Conservation (phyloP, 352 stramenopile genomes). For the Peronosclerospora sorghi region DNA sequence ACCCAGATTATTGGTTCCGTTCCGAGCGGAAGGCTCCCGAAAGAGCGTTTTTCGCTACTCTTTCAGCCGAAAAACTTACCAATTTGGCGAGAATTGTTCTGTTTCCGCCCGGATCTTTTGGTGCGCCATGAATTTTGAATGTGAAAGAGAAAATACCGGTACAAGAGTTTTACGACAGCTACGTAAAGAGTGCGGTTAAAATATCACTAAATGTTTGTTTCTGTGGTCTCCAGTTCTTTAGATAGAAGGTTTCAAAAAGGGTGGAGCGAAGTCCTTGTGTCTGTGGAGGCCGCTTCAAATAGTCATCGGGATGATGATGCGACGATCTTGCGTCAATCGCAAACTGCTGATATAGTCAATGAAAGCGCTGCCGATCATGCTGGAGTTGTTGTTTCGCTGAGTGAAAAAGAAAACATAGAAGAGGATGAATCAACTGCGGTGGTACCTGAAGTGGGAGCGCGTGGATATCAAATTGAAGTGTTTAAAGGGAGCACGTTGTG, state of each 20-base stretch:
- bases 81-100: conserved; percentile 24
- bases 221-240: conserved; percentile 22
- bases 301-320: conserved; percentile 2
- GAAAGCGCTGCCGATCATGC: neutral
- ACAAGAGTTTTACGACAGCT: conserved; percentile 22
- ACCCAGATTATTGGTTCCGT: conserved; percentile 31
- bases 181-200: conserved; percentile 27
- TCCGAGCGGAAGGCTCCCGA: conserved; percentile 32
- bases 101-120: conserved; percentile 31
- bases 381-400: neutral
- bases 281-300: neutral
- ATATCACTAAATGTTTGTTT: conserved; percentile 17
- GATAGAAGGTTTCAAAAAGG: conserved; percentile 5
- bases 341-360: conserved; percentile 1
- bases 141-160: conserved; percentile 26
- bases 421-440: neutral
- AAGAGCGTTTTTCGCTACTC: conserved; percentile 15
- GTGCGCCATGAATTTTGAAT: conserved; percentile 17
- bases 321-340: neutral
- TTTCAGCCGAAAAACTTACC: conserved; percentile 13
- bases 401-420: conserved; percentile 2
- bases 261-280: neutral
- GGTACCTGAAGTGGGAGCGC: neutral
- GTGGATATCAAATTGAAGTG: no score
- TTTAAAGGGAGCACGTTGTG: no score